phyloP scores from a whole-genome alignment of 345 rosid genomes.

The Passiflora organensis region DNA sequence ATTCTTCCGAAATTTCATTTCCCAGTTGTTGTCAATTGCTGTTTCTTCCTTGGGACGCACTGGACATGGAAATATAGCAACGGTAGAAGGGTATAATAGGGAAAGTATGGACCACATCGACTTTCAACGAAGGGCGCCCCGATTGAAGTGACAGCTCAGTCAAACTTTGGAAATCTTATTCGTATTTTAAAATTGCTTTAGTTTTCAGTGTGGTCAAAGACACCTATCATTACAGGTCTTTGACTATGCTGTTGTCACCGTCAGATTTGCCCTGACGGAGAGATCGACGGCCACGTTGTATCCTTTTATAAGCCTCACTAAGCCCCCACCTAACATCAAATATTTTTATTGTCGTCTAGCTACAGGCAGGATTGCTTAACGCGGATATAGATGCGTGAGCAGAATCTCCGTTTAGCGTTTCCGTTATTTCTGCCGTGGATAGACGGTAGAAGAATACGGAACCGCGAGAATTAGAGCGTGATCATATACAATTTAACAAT shows the following conservation, averaged over 20 bases:
- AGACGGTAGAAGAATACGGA: too few species aligned
- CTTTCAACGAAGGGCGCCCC: conserved; percentile 58
- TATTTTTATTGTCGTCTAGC: too few species aligned
- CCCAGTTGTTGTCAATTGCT: too few species aligned
- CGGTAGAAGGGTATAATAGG: conserved; percentile 22
- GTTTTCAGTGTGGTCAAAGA: conserved; percentile 48
- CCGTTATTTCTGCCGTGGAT: too few species aligned
- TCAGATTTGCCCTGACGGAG: conserved; percentile 13
- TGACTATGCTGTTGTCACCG: conserved; percentile 29
- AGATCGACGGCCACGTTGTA: not conserved
- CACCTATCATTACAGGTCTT: conserved; percentile 36
- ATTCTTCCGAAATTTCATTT: too few species aligned
- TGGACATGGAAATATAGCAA: too few species aligned
- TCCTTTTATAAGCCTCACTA: not conserved
- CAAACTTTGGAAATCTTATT: conserved; percentile 51
- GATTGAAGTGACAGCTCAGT: conserved; percentile 65
- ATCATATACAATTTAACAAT: too few species aligned
- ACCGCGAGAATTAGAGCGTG: too few species aligned
- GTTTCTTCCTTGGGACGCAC: too few species aligned
- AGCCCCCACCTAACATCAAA: conserved; percentile 9
- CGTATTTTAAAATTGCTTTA: conserved; percentile 8
- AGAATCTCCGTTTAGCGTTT: too few species aligned
- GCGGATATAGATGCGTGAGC: too few species aligned
- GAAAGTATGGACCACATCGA: conserved; percentile 21
- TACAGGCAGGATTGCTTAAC: too few species aligned